phyloP scores from a whole-genome alignment of 179 eudicot genomes.

The Amaranthus tricolor region DNA sequence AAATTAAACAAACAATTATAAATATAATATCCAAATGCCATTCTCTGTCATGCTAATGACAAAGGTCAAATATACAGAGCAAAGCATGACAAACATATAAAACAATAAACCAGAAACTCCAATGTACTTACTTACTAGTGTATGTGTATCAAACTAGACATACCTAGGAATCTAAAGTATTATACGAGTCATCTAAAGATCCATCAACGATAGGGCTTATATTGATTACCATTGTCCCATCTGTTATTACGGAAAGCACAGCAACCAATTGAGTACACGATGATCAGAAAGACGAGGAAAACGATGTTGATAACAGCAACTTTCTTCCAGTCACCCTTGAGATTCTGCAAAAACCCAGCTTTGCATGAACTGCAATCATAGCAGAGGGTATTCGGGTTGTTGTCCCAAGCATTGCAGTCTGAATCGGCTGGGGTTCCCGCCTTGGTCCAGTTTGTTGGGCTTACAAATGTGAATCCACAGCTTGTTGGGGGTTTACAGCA shows the following conservation, averaged over 20 bases:
- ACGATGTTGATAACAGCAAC: slow-evolving; percentile 73
- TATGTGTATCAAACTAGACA: slow-evolving; percentile 3
- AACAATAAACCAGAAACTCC: too few relatives aligned
- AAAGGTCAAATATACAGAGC: too few relatives aligned
- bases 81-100: too few relatives aligned
- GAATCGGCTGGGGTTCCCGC: slow-evolving; percentile 23
- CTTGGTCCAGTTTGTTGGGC: slow-evolving; percentile 62
- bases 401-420: slow-evolving; percentile 68
- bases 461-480: slow-evolving; percentile 53
- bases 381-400: slow-evolving; percentile 48
- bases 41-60: too few relatives aligned
- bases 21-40: too few relatives aligned
- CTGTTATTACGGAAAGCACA: slow-evolving; percentile 89
- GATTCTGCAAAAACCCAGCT: slow-evolving; percentile 75
- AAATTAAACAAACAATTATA: too few relatives aligned
- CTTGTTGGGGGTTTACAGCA: slow-evolving; percentile 81
- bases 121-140: too few relatives aligned
- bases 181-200: not conserved
- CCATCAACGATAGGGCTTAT: slow-evolving; percentile 35
- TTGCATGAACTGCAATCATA: slow-evolving; percentile 75
- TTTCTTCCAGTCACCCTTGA: slow-evolving; percentile 81
- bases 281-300: slow-evolving; percentile 61
- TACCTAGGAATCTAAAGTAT: slow-evolving; percentile 4
- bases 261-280: slow-evolving; percentile 85
- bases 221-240: slow-evolving; percentile 29